A percentile compares a stretch with the other conserved stretches of the same genome.
Evolutionary conservation across 192 early-diverging fungal species (phyloP).

Genomic region (Ambispora gerdemannii): DNA sequence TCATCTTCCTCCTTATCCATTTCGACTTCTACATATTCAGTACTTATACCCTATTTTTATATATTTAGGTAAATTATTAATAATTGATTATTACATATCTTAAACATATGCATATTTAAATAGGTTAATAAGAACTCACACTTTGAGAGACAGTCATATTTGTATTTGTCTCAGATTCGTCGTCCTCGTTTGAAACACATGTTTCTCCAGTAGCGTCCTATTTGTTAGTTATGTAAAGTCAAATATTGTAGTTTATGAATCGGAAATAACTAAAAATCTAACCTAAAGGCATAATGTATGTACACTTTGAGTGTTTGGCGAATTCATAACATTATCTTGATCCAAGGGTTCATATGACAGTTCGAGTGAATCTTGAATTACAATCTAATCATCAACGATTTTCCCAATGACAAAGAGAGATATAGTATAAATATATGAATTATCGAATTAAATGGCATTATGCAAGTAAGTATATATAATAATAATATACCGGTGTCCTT

Average conservation of each 20-base stretch:
- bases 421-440: no score
- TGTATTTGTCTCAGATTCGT: no score
- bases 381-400: neutral
- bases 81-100: no score
- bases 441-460: no score
- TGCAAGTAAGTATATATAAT: no score
- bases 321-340: neutral
- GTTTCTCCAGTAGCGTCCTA: neutral
- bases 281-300: no score
- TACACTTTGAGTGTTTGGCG: neutral
- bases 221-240: neutral
- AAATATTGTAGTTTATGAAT: no score
- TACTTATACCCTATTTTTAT: neutral
- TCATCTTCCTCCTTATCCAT: neutral
- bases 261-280: neutral
- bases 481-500: slow-evolving; percentile 20
- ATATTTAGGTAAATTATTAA: no score
- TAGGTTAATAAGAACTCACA: no score
- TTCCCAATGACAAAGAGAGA: no score
- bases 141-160: no score
- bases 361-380: neutral
- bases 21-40: neutral
- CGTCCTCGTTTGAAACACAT: neutral
- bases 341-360: neutral
- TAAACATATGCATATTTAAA: no score